phyloP scores from a whole-genome alignment of 495 filamentous ascomycete species.

The Usnea hakonensis region DNA sequence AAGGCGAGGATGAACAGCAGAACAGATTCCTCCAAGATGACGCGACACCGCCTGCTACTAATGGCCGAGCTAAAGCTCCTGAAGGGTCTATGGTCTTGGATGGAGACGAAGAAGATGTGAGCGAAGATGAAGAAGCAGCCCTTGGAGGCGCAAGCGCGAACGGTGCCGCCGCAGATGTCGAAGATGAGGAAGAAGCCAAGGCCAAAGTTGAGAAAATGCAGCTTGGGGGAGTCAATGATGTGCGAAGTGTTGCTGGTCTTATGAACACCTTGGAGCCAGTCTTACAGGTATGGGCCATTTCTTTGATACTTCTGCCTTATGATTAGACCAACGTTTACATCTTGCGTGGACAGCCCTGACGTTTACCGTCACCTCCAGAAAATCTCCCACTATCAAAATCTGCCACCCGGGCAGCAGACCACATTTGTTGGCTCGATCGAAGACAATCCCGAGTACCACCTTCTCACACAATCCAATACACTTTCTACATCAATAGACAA shows the following conservation, averaged over 20 bases:
- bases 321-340: slow-evolving; percentile 38
- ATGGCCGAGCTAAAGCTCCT: slow-evolving; percentile 31
- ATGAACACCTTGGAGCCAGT: slow-evolving; percentile 73
- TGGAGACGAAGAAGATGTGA: slow-evolving; percentile 36
- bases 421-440: slow-evolving; percentile 65
- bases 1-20: slow-evolving; percentile 47
- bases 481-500: slow-evolving; percentile 83
- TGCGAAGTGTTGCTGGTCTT: slow-evolving; percentile 62
- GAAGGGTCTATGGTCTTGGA: slow-evolving; percentile 43
- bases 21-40: slow-evolving; percentile 37
- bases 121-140: slow-evolving; percentile 22
- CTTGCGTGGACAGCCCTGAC: slow-evolving; percentile 49
- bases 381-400: slow-evolving; percentile 65
- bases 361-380: slow-evolving; percentile 49
- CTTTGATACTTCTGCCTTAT: slow-evolving; percentile 5
- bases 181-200: slow-evolving; percentile 62
- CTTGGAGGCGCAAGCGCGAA: slow-evolving; percentile 16
- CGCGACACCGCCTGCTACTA: slow-evolving; percentile 24
- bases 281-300: slow-evolving; percentile 56
- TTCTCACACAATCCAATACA: slow-evolving; percentile 74
- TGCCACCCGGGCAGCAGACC: slow-evolving; percentile 55
- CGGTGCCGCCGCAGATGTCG: slow-evolving; percentile 37
- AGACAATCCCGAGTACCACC: slow-evolving; percentile 79
- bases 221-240: slow-evolving; percentile 60
- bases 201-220: slow-evolving; percentile 74